These are phyloP conservation scores for Zygnema circumcarinatum DNA, from an alignment of 139 green algal genomes.

Conservation along the genomic window DNA sequence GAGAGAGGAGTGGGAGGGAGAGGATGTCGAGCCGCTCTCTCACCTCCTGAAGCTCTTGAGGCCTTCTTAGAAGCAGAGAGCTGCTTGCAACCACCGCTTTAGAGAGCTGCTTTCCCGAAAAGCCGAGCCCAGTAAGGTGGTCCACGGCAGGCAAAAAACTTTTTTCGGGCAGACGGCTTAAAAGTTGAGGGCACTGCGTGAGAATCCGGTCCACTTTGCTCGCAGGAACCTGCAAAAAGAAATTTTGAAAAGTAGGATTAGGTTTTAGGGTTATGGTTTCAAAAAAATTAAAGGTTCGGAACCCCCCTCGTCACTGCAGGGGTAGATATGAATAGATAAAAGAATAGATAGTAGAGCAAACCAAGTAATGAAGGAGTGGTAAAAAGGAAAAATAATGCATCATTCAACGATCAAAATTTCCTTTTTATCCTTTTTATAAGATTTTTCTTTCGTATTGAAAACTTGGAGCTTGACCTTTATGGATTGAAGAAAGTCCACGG, in stretches of 20 bases:
- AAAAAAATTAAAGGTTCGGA: no score
- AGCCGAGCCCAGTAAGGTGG: neutral
- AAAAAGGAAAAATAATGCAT: no score
- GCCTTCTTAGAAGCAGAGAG: neutral
- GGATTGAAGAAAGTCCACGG: neutral
- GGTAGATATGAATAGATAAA: no score
- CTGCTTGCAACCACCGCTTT: neutral
- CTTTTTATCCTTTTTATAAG: no score
- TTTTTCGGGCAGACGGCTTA: conserved; percentile 1
- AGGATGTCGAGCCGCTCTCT: neutral
- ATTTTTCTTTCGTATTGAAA: no score
- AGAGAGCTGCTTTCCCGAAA: neutral
- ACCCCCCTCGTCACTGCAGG: no score
- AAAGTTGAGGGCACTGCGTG: neutral
- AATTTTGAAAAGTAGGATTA: no score
- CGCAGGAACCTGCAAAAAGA: neutral
- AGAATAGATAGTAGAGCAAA: no score
- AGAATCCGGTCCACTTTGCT: conserved; percentile 1
- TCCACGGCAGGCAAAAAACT: neutral
- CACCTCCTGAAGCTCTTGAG: neutral
- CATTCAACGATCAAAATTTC: no score
- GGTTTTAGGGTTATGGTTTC: no score
- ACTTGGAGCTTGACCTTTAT: neutral
- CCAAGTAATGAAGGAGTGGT: no score
- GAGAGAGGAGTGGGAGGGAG: neutral